Base-by-base conservation (phyloP, 768 basidiomycete species). In the Mycena vulgaris region DNA sequence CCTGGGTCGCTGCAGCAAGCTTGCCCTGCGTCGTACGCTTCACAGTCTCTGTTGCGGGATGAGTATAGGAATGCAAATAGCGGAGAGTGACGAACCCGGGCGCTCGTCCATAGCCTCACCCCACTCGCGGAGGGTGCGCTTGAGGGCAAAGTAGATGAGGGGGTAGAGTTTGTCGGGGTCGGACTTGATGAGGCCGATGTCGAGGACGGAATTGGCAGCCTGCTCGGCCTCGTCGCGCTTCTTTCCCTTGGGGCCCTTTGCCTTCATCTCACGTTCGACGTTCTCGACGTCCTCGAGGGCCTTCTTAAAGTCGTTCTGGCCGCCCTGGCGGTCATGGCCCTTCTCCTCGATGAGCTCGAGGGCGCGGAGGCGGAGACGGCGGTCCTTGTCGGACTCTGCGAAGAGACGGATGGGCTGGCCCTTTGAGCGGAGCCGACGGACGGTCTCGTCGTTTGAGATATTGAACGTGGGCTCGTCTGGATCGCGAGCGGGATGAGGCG, bases 131-230 rank as follows among this genome's bases (percentile, higher is more conserved):
- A 99, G 85, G 7, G 92, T 93, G 70, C 93, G 87, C 85, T 98
- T 98, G 66, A 99, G 83, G 2, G 96, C 95, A 78, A 96, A 96
- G 78, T 99, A 99, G 57, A 99, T 98, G 75, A 98, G 85, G 0
- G 98, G 98, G 78, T 99, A 98, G 31, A 99, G 84, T 81, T 95
- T 98, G 84, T 97, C 95, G 9, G 96, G 94, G 79, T 99, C 95
- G 21, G 89, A 90, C 86, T 96, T 97, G 77, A 98, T 79, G 68
- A 98, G 86, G 8, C 79, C 84, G 31, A 99, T 80, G 80, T 99
- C 95, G 53, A 99, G 83, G 11, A 95, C 81, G 11, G 89, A 90
- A 23, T 83, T 82, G 31, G 82, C 82, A 48, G 84, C 82, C 33
- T 86, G 81, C 75, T 91, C 85, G 1, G 88, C 85, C 10, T 87